phyloP scores from a whole-genome alignment of 2,329 filamentous ascomycete species.

The Chrysosporium queenslandicum region DNA sequence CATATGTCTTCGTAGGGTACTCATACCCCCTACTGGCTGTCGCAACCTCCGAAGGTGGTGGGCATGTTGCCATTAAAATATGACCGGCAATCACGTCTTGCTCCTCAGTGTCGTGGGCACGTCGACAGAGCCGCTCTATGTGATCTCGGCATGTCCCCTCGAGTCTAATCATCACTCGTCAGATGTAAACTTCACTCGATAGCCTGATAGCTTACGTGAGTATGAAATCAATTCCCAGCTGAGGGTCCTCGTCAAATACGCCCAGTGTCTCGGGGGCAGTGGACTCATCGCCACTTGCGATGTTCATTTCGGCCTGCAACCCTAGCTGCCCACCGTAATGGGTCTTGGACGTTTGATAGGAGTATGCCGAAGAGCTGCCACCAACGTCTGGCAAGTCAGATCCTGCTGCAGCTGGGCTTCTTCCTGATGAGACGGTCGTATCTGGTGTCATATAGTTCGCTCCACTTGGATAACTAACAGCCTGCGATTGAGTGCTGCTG shows the following conservation, averaged over 20 bases:
- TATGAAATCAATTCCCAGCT: conserved; percentile 41
- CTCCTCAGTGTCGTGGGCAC: conserved; percentile 46
- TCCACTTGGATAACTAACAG: conserved; percentile 11
- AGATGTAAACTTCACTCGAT: neutral
- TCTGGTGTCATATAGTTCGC: conserved; percentile 15
- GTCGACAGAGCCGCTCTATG: conserved; percentile 60
- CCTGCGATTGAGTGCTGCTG: conserved; percentile 32
- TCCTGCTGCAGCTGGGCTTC: conserved; percentile 11
- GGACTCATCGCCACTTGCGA: conserved; percentile 8
- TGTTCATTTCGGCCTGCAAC: neutral
- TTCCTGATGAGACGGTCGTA: conserved; percentile 12
- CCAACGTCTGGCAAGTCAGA: conserved; percentile 2
- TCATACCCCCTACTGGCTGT: conserved; percentile 43
- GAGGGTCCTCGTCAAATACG: conserved; percentile 39
- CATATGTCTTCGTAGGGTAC: conserved; percentile 65
- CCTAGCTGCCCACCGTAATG: conserved; percentile 11
- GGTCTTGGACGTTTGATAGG: conserved; percentile 20
- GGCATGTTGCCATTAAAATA: conserved; percentile 85
- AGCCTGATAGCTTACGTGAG: conserved; percentile 30
- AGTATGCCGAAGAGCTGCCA: conserved; percentile 12
- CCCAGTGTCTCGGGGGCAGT: conserved; percentile 24
- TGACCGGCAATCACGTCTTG: conserved; percentile 67
- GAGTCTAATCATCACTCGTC: conserved; percentile 32
- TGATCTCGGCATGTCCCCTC: conserved; percentile 92
- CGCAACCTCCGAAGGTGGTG: conserved; percentile 56